Evolutionary conservation across 2,329 filamentous ascomycete genomes (phyloP).

Genomic region (Pseudocercospora fuligena): DNA sequence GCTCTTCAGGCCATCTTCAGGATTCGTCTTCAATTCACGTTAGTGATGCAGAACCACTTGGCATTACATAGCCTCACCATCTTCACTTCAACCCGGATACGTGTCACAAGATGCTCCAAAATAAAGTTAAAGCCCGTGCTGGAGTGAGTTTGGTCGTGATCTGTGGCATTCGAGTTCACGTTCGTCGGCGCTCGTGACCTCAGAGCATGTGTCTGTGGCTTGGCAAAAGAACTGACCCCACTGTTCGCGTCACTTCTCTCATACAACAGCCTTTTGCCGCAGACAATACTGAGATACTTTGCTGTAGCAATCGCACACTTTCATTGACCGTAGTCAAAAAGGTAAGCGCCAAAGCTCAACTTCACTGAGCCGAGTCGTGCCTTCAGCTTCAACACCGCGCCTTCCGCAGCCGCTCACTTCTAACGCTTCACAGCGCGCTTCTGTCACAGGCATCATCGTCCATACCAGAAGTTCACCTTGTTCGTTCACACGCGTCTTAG

Average conservation of each 20-base stretch:
- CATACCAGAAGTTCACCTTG: conserved; percentile 6
- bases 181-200: conserved; percentile 6
- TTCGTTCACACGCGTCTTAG: conserved; percentile 22
- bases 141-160: background rate
- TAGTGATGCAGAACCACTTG: background rate
- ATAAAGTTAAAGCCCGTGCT: background rate
- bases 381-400: conserved; percentile 7
- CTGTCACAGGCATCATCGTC: conserved; percentile 15
- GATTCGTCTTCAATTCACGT: conserved; percentile 20
- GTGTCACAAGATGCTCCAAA: background rate
- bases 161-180: conserved; percentile 4
- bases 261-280: conserved; percentile 9
- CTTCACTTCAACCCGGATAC: background rate
- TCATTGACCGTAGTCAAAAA: conserved; percentile 5
- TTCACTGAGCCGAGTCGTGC: background rate
- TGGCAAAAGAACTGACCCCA: conserved; percentile 5
- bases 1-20: conserved; percentile 72
- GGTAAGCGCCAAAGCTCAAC: conserved; percentile 4
- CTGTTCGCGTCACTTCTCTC: conserved; percentile 1
- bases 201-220: background rate
- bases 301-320: conserved; percentile 1
- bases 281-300: background rate
- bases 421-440: conserved; percentile 21
- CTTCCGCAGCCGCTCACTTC: conserved; percentile 12
- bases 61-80: background rate